phyloP scores from a whole-genome alignment of 1,284 basidiomycete genomes.

The Veloboletus limbatus region DNA sequence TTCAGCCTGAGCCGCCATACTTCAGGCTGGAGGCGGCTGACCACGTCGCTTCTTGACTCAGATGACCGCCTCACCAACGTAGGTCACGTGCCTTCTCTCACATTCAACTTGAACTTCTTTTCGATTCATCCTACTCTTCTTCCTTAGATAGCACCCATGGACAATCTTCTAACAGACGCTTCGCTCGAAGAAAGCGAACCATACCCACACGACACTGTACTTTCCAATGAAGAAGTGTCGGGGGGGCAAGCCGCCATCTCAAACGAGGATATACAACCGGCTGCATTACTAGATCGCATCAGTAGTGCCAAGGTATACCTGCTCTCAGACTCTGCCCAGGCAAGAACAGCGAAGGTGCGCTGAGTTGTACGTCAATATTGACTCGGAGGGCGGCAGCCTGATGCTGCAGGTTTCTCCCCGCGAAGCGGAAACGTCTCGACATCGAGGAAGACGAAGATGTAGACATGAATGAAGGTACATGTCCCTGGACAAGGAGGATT shows the following conservation, averaged over 20 bases:
- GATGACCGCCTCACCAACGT: too few relatives aligned
- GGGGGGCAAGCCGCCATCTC: conserved; percentile 18
- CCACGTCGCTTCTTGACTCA: too few relatives aligned
- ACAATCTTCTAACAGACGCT: conserved; percentile 32
- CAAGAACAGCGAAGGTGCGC: conserved; percentile 69
- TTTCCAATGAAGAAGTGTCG: conserved; percentile 51
- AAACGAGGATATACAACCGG: conserved; percentile 23
- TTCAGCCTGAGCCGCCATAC: conserved; percentile 48
- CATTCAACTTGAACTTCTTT: not conserved
- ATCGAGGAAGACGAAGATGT: conserved; percentile 42
- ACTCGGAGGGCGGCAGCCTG: conserved; percentile 39
- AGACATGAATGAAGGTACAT: conserved; percentile 44
- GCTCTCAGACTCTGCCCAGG: conserved; percentile 55
- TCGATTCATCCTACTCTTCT: not conserved
- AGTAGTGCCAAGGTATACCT: conserved; percentile 67
- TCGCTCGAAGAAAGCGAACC: conserved; percentile 19
- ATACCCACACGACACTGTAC: conserved; percentile 49
- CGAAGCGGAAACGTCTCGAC: conserved; percentile 54
- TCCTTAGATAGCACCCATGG: conserved; percentile 32
- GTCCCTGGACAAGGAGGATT: not conserved
- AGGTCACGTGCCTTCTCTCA: conserved; percentile 14
- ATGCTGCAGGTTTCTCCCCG: conserved; percentile 43
- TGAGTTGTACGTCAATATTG: conserved; percentile 37
- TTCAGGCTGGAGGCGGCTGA: too few relatives aligned
- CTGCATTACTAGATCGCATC: conserved; percentile 59